Conservation (phyloP, 352 stramenopile species). For the Phytopythium cucurbitacearum region DNA sequence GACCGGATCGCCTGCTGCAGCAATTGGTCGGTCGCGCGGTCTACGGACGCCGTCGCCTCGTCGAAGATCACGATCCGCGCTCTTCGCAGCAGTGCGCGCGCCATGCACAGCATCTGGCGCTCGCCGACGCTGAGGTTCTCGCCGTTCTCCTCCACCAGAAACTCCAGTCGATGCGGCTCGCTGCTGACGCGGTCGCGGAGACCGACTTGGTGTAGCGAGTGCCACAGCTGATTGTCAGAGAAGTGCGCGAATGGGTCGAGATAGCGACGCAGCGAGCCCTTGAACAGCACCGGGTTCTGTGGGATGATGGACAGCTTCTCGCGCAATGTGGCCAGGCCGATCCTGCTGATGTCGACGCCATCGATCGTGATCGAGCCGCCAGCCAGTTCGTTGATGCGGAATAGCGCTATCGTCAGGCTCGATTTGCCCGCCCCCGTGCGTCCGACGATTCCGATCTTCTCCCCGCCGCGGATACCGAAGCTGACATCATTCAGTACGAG, state of each 20-base stretch:
- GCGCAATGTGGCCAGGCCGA: constrained; percentile 80
- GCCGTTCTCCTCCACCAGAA: constrained; percentile 73
- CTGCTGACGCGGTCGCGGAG: constrained; percentile 48
- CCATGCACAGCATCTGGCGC: constrained; percentile 92
- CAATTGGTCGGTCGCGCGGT: constrained; percentile 71
- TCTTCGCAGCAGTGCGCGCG: constrained; percentile 84
- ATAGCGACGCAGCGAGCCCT: constrained; percentile 87
- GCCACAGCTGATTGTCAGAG: constrained; percentile 65
- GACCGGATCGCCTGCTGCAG: constrained; percentile 71
- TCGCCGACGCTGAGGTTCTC: constrained; percentile 87
- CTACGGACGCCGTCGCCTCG: constrained; percentile 70
- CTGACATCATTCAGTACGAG: constrained; percentile 38
- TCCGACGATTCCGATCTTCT: constrained; percentile 88
- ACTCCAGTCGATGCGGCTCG: constrained; percentile 52
- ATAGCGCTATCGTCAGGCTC: constrained; percentile 82
- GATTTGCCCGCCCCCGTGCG: constrained; percentile 87
- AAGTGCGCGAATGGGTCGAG: constrained; percentile 89
- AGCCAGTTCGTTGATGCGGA: constrained; percentile 85
- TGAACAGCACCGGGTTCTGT: constrained; percentile 92
- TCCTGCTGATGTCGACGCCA: constrained; percentile 67
- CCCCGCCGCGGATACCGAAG: constrained; percentile 19
- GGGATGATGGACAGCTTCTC: constrained; percentile 90
- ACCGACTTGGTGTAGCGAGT: constrained; percentile 31
- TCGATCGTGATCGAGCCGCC: constrained; percentile 86
- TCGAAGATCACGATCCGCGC: constrained; percentile 77